Evolutionary conservation across 495 filamentous ascomycete genomes (phyloP).

Genomic region (Neurospora pannonica): DNA sequence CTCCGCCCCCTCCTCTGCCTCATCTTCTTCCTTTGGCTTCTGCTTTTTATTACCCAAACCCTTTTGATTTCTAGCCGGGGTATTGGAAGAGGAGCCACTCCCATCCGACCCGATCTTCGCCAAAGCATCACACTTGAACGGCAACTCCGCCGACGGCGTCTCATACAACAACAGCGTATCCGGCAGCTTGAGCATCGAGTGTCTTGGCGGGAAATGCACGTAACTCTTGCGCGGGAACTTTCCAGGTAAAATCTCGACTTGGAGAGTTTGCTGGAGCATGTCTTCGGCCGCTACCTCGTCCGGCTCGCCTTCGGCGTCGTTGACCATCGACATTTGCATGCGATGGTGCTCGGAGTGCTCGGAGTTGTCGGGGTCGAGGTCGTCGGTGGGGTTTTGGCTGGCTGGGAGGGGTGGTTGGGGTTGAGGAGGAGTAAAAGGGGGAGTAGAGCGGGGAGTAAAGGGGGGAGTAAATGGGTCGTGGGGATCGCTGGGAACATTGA

Average conservation of each 20-base stretch:
- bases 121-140: neutral
- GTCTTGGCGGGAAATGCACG: constrained; percentile 28
- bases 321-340: neutral
- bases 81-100: neutral
- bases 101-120: neutral
- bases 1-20: neutral
- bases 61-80: neutral
- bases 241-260: neutral
- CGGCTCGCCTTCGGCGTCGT: neutral
- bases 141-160: constrained; percentile 1
- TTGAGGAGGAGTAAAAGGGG: neutral
- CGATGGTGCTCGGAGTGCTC: neutral
- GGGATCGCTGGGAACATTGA: neutral
- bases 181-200: constrained; percentile 28
- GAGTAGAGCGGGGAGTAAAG: neutral
- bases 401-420: neutral
- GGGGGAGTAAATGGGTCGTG: neutral
- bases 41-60: neutral
- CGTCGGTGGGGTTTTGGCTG: neutral
- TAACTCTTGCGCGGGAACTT: constrained; percentile 13
- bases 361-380: neutral
- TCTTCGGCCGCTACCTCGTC: neutral
- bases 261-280: neutral
- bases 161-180: constrained; percentile 27
- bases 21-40: neutral